Evolutionary conservation across 495 filamentous ascomycete genomes (phyloP).

Genomic region (Pseudoneurospora amorphoporcata): DNA sequence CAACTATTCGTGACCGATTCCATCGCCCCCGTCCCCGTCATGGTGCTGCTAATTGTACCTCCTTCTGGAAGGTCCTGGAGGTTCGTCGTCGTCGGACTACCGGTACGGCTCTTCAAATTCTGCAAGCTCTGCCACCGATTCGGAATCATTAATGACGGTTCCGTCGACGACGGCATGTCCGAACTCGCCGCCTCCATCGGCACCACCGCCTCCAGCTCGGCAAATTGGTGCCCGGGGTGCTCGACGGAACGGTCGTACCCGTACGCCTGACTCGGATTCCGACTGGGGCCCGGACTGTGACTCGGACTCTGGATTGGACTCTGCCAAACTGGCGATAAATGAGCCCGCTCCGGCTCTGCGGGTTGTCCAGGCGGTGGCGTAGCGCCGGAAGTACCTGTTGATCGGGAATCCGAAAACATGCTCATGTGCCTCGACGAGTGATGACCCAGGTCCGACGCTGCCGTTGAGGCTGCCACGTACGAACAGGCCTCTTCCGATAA

Average conservation of each 20-base stretch:
- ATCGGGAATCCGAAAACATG: not conserved
- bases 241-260: not conserved
- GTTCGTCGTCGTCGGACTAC: not conserved
- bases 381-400: not conserved
- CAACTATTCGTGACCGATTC: not conserved
- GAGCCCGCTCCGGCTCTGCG: not conserved
- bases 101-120: not conserved
- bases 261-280: not conserved
- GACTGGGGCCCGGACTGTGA: not conserved
- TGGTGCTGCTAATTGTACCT: not conserved
- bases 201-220: constrained; percentile 9
- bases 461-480: not conserved
- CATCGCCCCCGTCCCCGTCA: not conserved
- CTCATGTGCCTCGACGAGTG: constrained; percentile 1
- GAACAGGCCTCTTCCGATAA: constrained; percentile 9
- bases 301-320: not conserved
- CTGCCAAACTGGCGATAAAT: not conserved
- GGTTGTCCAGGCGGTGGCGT: not conserved
- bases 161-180: not conserved
- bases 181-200: constrained; percentile 3
- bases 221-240: not conserved
- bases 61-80: not conserved
- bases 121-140: not conserved
- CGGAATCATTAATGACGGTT: not conserved
- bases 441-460: not conserved